These are phyloP conservation scores for Wickerhamiella azyma DNA, from an alignment of 805 yeast species.

Conservation along the genomic window DNA sequence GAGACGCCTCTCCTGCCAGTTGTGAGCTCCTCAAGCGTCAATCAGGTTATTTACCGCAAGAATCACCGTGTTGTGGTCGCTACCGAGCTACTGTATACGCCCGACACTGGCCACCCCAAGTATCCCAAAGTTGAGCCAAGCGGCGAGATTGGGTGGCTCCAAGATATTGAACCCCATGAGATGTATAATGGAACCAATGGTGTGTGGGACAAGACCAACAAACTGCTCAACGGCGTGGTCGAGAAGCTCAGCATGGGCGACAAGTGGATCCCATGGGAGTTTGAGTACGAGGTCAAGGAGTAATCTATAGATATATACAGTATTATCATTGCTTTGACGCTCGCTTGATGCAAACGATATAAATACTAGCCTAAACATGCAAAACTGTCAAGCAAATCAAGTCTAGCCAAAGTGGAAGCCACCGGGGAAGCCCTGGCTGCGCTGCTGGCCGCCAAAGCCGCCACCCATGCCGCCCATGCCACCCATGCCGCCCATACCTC, in stretches of 20 bases:
- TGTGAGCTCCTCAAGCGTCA: slow-evolving; percentile 40
- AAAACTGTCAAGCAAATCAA: slow-evolving; percentile 10
- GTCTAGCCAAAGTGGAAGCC: slow-evolving; percentile 14
- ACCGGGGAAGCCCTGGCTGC: slow-evolving; percentile 8
- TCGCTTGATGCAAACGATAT: neutral
- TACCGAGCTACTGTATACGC: slow-evolving; percentile 47
- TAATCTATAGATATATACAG: too few relatives aligned
- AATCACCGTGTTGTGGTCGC: slow-evolving; percentile 28
- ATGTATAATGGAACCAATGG: slow-evolving; percentile 30
- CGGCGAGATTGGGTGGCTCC: slow-evolving; percentile 30
- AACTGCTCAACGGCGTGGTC: slow-evolving; percentile 17
- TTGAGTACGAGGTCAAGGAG: slow-evolving; percentile 7
- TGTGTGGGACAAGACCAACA: slow-evolving; percentile 24
- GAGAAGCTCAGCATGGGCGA: slow-evolving; percentile 15
- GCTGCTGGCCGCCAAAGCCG: slow-evolving; percentile 11
- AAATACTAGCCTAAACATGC: neutral
- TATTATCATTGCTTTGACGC: too few relatives aligned
- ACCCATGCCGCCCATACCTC: slow-evolving; percentile 14
- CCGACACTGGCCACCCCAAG: slow-evolving; percentile 30
- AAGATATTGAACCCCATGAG: slow-evolving; percentile 37
- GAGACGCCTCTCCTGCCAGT: slow-evolving; percentile 40
- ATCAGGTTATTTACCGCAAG: slow-evolving; percentile 29
- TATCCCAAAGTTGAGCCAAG: slow-evolving; percentile 9
- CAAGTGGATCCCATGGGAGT: slow-evolving; percentile 17
- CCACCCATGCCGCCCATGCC: slow-evolving; percentile 14